Base-by-base conservation (phyloP, 805 yeast species). In the Diddensiella transvaalensis region DNA sequence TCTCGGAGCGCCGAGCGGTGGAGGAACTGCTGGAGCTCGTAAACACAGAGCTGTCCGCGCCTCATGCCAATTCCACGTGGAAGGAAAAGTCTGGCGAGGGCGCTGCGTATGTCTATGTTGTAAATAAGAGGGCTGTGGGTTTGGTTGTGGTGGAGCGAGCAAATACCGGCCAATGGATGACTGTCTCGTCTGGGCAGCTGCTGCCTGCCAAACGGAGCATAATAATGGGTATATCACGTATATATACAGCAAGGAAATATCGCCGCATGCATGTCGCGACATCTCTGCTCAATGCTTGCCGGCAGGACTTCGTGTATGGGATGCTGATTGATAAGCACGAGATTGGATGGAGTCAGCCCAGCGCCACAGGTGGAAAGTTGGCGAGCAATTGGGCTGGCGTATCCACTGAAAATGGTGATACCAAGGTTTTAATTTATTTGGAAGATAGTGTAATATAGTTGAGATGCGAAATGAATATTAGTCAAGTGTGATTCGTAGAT, bases 291-390 rank as follows among this genome's bases (percentile, higher is more conserved):
- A 56, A 69, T 2, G 56, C 63, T 3, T 77, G 75, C 2, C 46
- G 64, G 26, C 55, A 57, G 2, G 48, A 73, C 38, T 66, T 72
- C 40, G 60, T 78, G 3, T 78, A 76, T 56, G 84, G 84, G 0
- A 52, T 75, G 38, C 48, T 30, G 1, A 54, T 79, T 22, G 54
- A 52, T 5, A 67, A 58, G 43, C 48, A 35, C 1, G 69, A 72
- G 44, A 63, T 80, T 4, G 82, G 76, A 2, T 80, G 82, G 71
- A 79, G 83, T 53, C 85, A 80, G 60, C 85, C 85, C 0, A 75
- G 80, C 48, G 73, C 70, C 45, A 69, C 71, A 44, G 85, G 85
- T 0, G 74, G 76, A 2, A 62, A 66, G 26, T 64, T 79, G 17
- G 82, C 83, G 2, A 21, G 33, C 10, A 23, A 22, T 8, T 63